Percentiles rank a stretch among this genome's conserved stretches.
These are phyloP conservation scores for Lachancea meyersii DNA, from an alignment of 805 yeast genomes.

Conservation along the genomic window DNA sequence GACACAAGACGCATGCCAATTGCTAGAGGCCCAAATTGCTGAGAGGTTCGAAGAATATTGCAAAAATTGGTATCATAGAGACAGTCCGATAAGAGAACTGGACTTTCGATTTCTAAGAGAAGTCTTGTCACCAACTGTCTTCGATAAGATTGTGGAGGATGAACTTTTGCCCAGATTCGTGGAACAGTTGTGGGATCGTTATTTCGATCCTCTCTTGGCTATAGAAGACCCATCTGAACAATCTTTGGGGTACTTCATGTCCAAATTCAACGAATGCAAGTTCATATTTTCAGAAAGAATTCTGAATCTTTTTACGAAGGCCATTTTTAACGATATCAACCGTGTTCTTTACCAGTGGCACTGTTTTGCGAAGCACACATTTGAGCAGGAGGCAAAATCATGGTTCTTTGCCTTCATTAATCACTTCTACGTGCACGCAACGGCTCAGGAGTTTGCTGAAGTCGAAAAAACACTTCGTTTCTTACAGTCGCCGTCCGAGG, in stretches of 20 bases:
- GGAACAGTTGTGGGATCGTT: slow-evolving; percentile 21
- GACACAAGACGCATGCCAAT: slow-evolving; percentile 3
- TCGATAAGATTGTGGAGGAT: slow-evolving; percentile 9
- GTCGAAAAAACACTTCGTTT: slow-evolving; percentile 12
- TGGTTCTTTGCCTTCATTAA: slow-evolving; percentile 26
- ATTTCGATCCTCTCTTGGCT: slow-evolving; percentile 22
- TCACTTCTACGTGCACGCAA: slow-evolving; percentile 7
- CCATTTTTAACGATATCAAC: slow-evolving; percentile 21
- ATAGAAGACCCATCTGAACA: slow-evolving; percentile 16
- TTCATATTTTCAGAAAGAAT: slow-evolving; percentile 11
- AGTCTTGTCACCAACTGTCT: slow-evolving; percentile 11
- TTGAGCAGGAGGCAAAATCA: slow-evolving; percentile 11
- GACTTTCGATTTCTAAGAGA: slow-evolving; percentile 15
- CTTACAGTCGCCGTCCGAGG: slow-evolving; percentile 8
- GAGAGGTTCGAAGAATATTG: slow-evolving; percentile 15
- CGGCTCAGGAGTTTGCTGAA: slow-evolving; percentile 11
- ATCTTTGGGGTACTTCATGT: slow-evolving; percentile 14
- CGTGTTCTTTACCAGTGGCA: slow-evolving; percentile 23
- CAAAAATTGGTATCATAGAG: slow-evolving; percentile 19
- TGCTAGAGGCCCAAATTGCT: slow-evolving; percentile 9
- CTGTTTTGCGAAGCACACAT: slow-evolving; percentile 13
- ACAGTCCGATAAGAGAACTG: slow-evolving; percentile 2
- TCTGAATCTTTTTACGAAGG: slow-evolving; percentile 10
- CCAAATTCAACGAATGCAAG: slow-evolving; percentile 12
- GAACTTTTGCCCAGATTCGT: slow-evolving; percentile 15